A percentile compares a stretch with the other conserved stretches of the same genome.
Evolutionary conservation across 345 rosid genomes (phyloP).

Genomic region (Syzygium aromaticum): DNA sequence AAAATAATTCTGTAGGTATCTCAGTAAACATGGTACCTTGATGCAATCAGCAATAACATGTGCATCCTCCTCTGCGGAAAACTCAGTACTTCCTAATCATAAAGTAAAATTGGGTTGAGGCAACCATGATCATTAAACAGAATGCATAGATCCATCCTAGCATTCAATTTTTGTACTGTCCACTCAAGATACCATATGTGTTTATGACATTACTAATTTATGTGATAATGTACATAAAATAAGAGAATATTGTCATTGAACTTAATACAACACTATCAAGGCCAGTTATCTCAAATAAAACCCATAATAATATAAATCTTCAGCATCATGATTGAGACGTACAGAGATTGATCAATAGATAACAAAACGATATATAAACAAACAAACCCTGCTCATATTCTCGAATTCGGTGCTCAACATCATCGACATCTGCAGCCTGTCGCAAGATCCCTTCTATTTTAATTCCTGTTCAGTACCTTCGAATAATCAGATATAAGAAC

Average conservation of each 20-base stretch:
- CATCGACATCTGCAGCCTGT: constrained; percentile 98
- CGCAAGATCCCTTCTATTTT: constrained; percentile 92
- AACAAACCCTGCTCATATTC: constrained; percentile 89
- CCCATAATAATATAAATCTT: not conserved
- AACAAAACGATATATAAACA: not conserved
- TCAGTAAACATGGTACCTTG: constrained; percentile 42
- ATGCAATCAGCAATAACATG: constrained; percentile 93
- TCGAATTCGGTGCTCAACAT: constrained; percentile 79
- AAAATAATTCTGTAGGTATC: not conserved
- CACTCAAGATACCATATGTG: not conserved
- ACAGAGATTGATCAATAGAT: not conserved
- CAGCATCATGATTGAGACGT: not conserved
- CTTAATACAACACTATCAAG: not conserved
- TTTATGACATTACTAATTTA: not conserved
- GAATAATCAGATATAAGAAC: not conserved
- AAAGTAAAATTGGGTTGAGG: constrained; percentile 8
- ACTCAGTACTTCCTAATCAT: constrained; percentile 66
- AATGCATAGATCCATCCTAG: not conserved
- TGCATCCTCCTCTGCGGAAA: constrained; percentile 66
- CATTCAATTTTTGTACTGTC: not conserved
- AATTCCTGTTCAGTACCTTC: constrained; percentile 43
- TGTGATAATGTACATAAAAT: not conserved
- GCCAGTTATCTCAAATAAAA: not conserved
- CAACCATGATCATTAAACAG: not conserved
- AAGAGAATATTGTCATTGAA: not conserved